A percentile compares a stretch with the other conserved stretches of the same genome.
Conservation (phyloP, 352 stramenopile species). For the Globisporangium sylvaticum region DNA sequence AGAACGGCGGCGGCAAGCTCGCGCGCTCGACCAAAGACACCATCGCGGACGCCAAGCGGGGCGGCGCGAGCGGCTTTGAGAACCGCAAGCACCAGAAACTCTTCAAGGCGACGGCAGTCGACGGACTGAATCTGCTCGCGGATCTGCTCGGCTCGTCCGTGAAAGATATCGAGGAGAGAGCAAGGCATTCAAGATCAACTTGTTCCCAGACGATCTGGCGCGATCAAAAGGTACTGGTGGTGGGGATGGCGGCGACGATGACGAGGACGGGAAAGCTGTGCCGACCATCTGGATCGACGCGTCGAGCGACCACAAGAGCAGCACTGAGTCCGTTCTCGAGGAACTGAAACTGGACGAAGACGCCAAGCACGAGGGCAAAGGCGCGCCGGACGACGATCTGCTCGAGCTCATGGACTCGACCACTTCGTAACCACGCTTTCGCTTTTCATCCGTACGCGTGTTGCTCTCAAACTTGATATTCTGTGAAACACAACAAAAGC, state of each 20-base stretch:
- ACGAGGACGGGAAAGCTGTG: constrained; percentile 61
- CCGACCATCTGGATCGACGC: constrained; percentile 82
- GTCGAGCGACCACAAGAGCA: constrained; percentile 63
- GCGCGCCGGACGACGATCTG: constrained; percentile 56
- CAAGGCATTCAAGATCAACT: constrained; percentile 70
- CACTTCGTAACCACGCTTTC: constrained; percentile 12
- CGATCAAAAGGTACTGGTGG: constrained; percentile 29
- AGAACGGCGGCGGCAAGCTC: constrained; percentile 24
- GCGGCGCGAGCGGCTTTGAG: constrained; percentile 28
- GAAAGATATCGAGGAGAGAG: constrained; percentile 44
- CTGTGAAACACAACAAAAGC: background rate
- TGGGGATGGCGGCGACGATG: constrained; percentile 37
- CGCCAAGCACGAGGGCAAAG: constrained; percentile 42
- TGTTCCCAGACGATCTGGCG: constrained; percentile 63
- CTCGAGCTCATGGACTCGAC: constrained; percentile 88
- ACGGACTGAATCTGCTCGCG: constrained; percentile 85
- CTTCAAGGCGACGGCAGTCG: constrained; percentile 72
- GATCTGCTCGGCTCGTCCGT: constrained; percentile 67
- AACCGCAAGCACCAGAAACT: constrained; percentile 45
- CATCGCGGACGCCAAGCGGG: constrained; percentile 55
- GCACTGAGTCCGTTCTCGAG: constrained; percentile 39
- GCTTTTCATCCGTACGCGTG: background rate
- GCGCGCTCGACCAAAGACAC: constrained; percentile 48
- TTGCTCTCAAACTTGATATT: background rate
- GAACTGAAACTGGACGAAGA: constrained; percentile 64